A percentile compares a stretch with the other conserved stretches of the same genome.
phyloP scores from a whole-genome alignment of 345 rosid species.

The Linum tenue region DNA sequence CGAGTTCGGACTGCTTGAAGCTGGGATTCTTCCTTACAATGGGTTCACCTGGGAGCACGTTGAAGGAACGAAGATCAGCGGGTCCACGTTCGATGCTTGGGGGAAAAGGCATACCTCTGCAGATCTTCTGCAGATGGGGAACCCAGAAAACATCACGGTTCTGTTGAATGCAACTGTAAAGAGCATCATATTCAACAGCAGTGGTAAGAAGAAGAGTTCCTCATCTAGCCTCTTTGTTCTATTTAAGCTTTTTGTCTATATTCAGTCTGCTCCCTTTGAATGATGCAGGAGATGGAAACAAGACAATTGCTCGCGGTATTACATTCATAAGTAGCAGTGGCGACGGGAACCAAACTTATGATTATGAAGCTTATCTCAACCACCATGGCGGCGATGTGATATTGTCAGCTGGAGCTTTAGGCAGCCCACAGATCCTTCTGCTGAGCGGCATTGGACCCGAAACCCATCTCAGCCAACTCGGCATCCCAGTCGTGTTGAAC shows the following conservation, averaged over 20 bases:
- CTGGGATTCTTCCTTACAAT: conserved; percentile 55
- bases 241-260: too few species aligned
- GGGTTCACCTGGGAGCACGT: conserved; percentile 57
- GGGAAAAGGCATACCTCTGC: conserved; percentile 68
- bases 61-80: conserved; percentile 69
- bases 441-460: conserved; percentile 65
- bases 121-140: conserved; percentile 53
- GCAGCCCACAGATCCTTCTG: conserved; percentile 64
- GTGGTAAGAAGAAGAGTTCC: background rate
- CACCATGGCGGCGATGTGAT: conserved; percentile 42
- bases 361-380: conserved; percentile 43
- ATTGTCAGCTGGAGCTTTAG: conserved; percentile 62
- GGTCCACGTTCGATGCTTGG: conserved; percentile 42
- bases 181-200: conserved; percentile 28
- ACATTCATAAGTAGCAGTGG: conserved; percentile 50
- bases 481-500: conserved; percentile 32
- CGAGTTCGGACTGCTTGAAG: conserved; percentile 65
- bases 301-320: conserved; percentile 40
- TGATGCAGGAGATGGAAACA: conserved; percentile 28
- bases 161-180: conserved; percentile 53
- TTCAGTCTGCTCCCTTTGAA: background rate
- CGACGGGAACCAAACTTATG: conserved; percentile 25
- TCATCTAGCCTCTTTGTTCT: too few species aligned
- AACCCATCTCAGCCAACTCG: conserved; percentile 33
- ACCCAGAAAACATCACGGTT: conserved; percentile 36